These are phyloP conservation scores for Calonectria montana DNA, from an alignment of 2,329 filamentous ascomycete genomes.

Conservation along the genomic window DNA sequence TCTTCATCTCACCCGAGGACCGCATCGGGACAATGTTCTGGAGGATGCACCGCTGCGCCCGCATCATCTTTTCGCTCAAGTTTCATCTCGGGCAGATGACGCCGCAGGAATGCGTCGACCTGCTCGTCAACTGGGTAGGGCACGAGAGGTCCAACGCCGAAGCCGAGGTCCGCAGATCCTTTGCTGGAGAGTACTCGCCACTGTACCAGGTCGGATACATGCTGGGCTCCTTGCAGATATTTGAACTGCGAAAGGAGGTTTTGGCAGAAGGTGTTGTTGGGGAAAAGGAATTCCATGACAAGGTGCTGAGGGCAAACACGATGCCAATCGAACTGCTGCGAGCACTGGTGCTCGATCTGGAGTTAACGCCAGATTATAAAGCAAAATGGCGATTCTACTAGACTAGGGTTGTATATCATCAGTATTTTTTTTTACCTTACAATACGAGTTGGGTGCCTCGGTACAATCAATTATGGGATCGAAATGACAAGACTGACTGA, in stretches of 20 bases:
- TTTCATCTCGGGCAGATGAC: conserved; percentile 68
- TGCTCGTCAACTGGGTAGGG: conserved; percentile 66
- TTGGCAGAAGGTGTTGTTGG: conserved; percentile 50
- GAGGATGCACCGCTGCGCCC: conserved; percentile 71
- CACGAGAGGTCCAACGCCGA: conserved; percentile 70
- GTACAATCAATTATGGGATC: no score
- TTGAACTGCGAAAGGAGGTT: conserved; percentile 61
- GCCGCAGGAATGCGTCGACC: conserved; percentile 65
- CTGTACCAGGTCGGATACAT: conserved; percentile 71
- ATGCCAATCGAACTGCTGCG: conserved; percentile 67
- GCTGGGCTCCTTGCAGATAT: conserved; percentile 68
- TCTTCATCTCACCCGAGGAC: conserved; percentile 62
- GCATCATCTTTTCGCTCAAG: conserved; percentile 68
- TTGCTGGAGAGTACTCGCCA: conserved; percentile 66
- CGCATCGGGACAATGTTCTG: conserved; percentile 70
- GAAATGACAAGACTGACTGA: no score
- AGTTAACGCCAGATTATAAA: conserved; percentile 56
- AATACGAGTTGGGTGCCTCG: no score
- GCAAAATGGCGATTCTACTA: conserved; percentile 61
- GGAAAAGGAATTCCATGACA: conserved; percentile 69
- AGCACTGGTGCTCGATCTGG: conserved; percentile 56
- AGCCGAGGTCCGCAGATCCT: conserved; percentile 68
- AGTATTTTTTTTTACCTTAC: no score
- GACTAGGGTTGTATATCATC: background rate
- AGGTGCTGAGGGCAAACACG: conserved; percentile 60